Evolutionary conservation across 2,329 filamentous ascomycete species (phyloP).

Genomic region (Colletotrichum karsti): DNA sequence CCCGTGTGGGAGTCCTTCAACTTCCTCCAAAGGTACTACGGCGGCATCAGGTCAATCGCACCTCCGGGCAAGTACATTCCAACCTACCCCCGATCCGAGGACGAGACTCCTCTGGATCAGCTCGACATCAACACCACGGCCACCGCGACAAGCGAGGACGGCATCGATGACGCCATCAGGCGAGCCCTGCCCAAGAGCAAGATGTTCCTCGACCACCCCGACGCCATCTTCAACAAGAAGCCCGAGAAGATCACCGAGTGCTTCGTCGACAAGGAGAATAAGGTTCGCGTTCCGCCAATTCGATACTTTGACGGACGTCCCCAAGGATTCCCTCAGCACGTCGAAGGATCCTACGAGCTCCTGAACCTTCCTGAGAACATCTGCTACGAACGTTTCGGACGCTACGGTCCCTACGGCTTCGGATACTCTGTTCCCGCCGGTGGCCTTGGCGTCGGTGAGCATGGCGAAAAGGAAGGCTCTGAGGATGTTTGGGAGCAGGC

Average conservation of each 20-base stretch:
- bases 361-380: conserved; percentile 83
- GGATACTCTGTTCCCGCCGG: conserved; percentile 84
- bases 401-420: conserved; percentile 87
- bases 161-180: conserved; percentile 37
- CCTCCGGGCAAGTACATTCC: conserved; percentile 72
- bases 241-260: conserved; percentile 74
- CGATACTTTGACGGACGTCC: conserved; percentile 82
- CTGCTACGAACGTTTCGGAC: conserved; percentile 92
- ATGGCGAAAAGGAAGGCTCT: conserved; percentile 84
- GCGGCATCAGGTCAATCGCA: conserved; percentile 80
- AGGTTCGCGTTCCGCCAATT: conserved; percentile 72
- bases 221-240: conserved; percentile 42
- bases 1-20: conserved; percentile 85
- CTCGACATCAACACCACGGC: conserved; percentile 44
- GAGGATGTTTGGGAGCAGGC: conserved; percentile 79
- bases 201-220: conserved; percentile 57
- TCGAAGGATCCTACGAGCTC: conserved; percentile 87
- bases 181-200: conserved; percentile 55
- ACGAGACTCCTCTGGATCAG: conserved; percentile 60
- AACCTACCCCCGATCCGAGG: conserved; percentile 78
- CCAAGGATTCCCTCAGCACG: conserved; percentile 83
- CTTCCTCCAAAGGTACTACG: conserved; percentile 89
- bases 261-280: conserved; percentile 76
- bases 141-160: conserved; percentile 31
- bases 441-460: conserved; percentile 84